phyloP scores from a whole-genome alignment of 352 stramenopile genomes.

The Elongisporangium senticosum region DNA sequence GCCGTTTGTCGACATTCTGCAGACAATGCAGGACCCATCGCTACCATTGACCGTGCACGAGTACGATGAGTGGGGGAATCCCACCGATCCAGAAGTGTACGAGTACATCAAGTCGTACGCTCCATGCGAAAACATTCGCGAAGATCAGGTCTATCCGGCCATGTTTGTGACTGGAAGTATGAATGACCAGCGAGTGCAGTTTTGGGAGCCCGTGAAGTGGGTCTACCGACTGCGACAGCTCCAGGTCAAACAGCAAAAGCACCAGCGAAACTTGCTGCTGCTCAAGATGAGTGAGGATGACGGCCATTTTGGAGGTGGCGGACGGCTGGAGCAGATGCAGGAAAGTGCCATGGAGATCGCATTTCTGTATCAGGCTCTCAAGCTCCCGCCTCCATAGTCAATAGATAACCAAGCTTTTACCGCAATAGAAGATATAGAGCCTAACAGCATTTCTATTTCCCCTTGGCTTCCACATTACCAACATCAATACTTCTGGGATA shows the following conservation, averaged over 20 bases:
- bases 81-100: conserved; percentile 27
- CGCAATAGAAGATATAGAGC: not conserved
- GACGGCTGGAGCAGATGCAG: conserved; percentile 70
- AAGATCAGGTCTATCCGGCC: conserved; percentile 41
- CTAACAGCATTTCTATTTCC: too few relatives aligned
- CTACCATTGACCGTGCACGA: conserved; percentile 89
- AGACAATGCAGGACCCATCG: conserved; percentile 81
- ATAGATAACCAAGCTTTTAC: not conserved
- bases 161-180: conserved; percentile 84
- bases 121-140: conserved; percentile 64
- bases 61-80: conserved; percentile 91
- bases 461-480: too few relatives aligned
- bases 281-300: conserved; percentile 78
- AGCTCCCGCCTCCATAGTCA: conserved; percentile 30
- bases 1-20: conserved; percentile 86
- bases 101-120: conserved; percentile 83
- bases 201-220: conserved; percentile 86
- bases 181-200: conserved; percentile 80
- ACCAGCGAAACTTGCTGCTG: conserved; percentile 26
- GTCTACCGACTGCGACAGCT: conserved; percentile 65
- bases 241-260: conserved; percentile 25
- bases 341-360: conserved; percentile 77
- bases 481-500: too few relatives aligned
- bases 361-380: conserved; percentile 74
- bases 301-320: conserved; percentile 75